Evolutionary conservation across 345 rosid genomes (phyloP).

Genomic region (Eucalyptus tenuipes): DNA sequence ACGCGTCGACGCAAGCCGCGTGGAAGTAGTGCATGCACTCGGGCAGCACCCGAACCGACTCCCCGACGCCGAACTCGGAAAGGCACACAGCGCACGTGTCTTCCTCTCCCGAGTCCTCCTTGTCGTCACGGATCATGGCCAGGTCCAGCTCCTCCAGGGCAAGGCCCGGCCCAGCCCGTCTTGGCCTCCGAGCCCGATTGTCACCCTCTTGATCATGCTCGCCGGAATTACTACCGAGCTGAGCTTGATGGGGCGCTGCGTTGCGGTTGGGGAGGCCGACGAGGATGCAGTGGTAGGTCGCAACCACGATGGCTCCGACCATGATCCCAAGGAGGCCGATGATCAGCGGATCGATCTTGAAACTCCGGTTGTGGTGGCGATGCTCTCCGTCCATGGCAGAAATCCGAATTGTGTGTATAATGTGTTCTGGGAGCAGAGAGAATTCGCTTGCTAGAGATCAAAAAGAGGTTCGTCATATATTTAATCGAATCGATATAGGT

Average conservation of each 20-base stretch:
- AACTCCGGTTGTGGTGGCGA: background rate
- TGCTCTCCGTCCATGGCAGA: slow-evolving; percentile 7
- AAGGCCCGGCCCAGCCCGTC: background rate
- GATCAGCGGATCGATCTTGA: slow-evolving; percentile 5
- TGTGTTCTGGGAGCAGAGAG: background rate
- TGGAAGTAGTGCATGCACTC: slow-evolving; percentile 38
- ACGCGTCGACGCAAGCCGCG: slow-evolving; percentile 30
- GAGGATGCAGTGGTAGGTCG: slow-evolving; percentile 17
- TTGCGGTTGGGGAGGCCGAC: background rate
- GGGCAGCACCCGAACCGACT: slow-evolving; percentile 25
- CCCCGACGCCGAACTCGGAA: slow-evolving; percentile 24
- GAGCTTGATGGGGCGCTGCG: background rate
- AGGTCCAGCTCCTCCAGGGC: background rate
- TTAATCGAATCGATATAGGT: background rate
- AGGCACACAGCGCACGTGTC: slow-evolving; percentile 41
- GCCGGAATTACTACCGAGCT: background rate
- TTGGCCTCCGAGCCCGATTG: background rate
- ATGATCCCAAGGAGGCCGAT: slow-evolving; percentile 25
- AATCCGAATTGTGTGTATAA: background rate
- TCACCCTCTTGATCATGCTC: background rate
- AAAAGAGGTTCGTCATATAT: background rate
- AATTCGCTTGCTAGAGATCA: background rate
- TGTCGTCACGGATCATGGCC: background rate
- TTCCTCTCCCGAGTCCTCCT: background rate
- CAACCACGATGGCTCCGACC: slow-evolving; percentile 23